These are phyloP conservation scores for Annona squamosa DNA, from an alignment of 164 flowering plant species.

Conservation along the genomic window DNA sequence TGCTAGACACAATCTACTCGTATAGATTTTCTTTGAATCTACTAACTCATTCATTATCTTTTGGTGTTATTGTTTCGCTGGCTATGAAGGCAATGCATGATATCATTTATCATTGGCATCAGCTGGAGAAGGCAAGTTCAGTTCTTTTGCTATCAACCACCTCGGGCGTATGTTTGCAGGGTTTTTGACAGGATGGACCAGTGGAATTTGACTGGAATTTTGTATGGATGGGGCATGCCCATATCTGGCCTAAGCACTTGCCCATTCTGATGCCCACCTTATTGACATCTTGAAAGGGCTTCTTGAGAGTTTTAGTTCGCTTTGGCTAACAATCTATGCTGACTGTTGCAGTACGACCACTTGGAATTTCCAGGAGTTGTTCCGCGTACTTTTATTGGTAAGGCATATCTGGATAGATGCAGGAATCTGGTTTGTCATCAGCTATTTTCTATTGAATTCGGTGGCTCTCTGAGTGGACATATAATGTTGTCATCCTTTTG, in stretches of 20 bases:
- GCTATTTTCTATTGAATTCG: too few species aligned
- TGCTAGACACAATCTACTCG: not conserved
- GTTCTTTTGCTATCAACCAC: not conserved
- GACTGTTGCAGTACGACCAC: conserved; percentile 71
- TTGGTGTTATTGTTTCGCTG: conserved; percentile 3
- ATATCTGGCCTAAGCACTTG: not conserved
- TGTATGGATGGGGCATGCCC: not conserved
- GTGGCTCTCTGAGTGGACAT: too few species aligned
- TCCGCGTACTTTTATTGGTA: conserved; percentile 93
- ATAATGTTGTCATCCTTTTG: not conserved
- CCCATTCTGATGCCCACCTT: not conserved
- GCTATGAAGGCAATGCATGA: conserved; percentile 82
- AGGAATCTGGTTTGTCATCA: not conserved
- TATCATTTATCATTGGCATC: conserved; percentile 66
- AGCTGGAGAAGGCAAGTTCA: conserved; percentile 54
- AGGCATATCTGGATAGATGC: conserved; percentile 5
- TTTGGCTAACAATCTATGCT: not conserved
- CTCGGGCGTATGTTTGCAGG: too few species aligned
- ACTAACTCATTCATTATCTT: conserved; percentile 2
- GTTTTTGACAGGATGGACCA: too few species aligned
- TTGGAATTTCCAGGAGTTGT: conserved; percentile 97
- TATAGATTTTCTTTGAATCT: not conserved
- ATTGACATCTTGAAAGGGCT: not conserved
- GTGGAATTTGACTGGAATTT: too few species aligned
- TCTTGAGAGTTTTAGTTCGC: not conserved